Evolutionary conservation across 495 filamentous ascomycete genomes (phyloP).

Genomic region (Talaromyces wortmannii): DNA sequence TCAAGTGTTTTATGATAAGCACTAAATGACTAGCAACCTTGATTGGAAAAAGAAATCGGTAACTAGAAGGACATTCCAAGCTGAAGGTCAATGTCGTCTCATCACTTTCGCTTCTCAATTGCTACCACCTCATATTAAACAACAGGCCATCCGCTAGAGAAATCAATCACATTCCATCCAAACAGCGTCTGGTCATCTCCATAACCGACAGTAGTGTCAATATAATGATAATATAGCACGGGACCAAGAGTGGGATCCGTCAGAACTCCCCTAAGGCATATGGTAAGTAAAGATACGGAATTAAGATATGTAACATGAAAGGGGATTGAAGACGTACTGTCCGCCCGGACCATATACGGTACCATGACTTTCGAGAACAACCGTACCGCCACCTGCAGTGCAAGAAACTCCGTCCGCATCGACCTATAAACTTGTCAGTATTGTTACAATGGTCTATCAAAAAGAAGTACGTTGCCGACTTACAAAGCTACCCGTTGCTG

Average conservation of each 20-base stretch:
- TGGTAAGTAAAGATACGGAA: conserved; percentile 6
- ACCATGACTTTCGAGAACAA: conserved; percentile 55
- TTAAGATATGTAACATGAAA: neutral
- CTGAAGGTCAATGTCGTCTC: no score
- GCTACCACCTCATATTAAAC: conserved; percentile 11
- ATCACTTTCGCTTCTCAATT: no score
- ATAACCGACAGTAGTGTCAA: conserved; percentile 58
- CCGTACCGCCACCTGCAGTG: conserved; percentile 54
- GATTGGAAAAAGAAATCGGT: no score
- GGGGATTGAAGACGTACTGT: conserved; percentile 32
- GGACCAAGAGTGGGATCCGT: conserved; percentile 38
- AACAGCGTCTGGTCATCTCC: conserved; percentile 58
- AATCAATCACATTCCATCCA: conserved; percentile 61
- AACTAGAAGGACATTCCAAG: no score
- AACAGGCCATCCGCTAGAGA: conserved; percentile 61
- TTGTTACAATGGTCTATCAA: neutral
- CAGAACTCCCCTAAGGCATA: conserved; percentile 32
- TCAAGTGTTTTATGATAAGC: no score
- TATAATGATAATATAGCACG: conserved; percentile 69
- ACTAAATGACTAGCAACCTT: no score
- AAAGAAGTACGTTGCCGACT: conserved; percentile 6
- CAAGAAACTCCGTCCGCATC: conserved; percentile 54
- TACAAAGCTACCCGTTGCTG: conserved; percentile 50
- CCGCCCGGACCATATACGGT: conserved; percentile 70
- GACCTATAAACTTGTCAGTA: conserved; percentile 17